These are phyloP conservation scores for Lipomyces sp. DNA, from an alignment of 805 yeast species.

Conservation along the genomic window DNA sequence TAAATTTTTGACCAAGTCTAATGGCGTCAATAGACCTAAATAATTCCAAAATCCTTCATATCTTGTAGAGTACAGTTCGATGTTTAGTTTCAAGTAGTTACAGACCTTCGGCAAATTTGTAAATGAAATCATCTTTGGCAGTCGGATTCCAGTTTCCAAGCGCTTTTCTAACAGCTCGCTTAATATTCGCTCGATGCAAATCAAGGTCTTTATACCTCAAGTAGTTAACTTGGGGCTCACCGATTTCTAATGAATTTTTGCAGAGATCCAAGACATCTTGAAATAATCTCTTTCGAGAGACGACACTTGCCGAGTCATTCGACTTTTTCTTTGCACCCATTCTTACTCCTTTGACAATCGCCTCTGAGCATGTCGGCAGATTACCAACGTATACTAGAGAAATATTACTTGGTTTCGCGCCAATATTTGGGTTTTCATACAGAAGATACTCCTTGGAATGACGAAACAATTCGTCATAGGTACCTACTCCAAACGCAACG, in stretches of 20 bases:
- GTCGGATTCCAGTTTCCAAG: constrained; percentile 30
- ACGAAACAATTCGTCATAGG: too few relatives aligned
- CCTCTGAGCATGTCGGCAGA: constrained; percentile 21
- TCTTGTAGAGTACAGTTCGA: too few relatives aligned
- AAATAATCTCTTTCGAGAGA: constrained; percentile 21
- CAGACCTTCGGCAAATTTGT: too few relatives aligned
- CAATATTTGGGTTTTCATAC: too few relatives aligned
- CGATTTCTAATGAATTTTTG: constrained; percentile 9
- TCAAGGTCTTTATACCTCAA: constrained; percentile 13
- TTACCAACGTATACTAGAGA: constrained; percentile 32
- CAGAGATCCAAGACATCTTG: constrained; percentile 4
- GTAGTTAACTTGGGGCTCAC: too few relatives aligned
- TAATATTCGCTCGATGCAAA: constrained; percentile 8
- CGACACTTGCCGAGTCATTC: constrained; percentile 28
- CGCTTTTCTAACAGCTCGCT: constrained; percentile 11
- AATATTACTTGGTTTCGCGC: constrained; percentile 27
- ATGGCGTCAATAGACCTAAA: too few relatives aligned
- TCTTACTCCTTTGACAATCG: constrained; percentile 31
- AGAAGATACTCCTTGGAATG: too few relatives aligned
- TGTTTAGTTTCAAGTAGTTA: too few relatives aligned
- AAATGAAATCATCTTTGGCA: constrained; percentile 13
- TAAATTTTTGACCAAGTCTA: too few relatives aligned
- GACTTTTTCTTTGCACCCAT: constrained; percentile 32
- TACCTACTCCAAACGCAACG: too few relatives aligned
- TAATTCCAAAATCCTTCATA: too few relatives aligned